phyloP scores from a whole-genome alignment of 2,329 filamentous ascomycete species.

The Exophiala mesophila region DNA sequence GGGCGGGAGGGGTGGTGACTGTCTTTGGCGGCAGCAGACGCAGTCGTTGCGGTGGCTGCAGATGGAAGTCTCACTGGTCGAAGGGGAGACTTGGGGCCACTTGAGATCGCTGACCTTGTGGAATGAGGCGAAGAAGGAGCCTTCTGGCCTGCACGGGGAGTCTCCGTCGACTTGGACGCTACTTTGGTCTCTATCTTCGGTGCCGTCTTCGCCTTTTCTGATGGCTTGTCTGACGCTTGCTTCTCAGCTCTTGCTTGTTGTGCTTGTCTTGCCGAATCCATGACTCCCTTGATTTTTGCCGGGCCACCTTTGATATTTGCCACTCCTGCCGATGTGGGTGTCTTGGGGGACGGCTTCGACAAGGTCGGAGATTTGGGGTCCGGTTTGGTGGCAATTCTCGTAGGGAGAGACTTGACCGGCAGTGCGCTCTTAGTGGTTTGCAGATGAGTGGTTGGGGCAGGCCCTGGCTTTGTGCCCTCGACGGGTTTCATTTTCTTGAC shows the following conservation, averaged over 20 bases:
- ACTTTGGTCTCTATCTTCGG: conserved; percentile 10
- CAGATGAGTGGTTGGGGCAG: conserved; percentile 15
- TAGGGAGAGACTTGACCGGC: conserved; percentile 17
- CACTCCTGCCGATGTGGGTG: conserved; percentile 14
- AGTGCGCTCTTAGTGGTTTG: conserved; percentile 18
- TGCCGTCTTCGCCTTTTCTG: conserved; percentile 25
- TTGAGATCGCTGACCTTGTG: conserved; percentile 25
- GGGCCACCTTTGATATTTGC: conserved; percentile 21
- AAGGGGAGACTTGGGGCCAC: conserved; percentile 36
- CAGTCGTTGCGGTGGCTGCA: conserved; percentile 38
- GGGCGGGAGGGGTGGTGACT: conserved; percentile 8
- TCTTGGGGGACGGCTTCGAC: conserved; percentile 18
- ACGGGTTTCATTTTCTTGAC: conserved; percentile 13
- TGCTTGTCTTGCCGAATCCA: conserved; percentile 27
- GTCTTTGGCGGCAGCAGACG: conserved; percentile 36
- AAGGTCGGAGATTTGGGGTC: conserved; percentile 14
- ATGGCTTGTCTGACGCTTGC: background rate
- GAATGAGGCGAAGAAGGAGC: conserved; percentile 20
- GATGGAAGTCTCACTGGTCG: conserved; percentile 37
- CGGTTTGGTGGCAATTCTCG: conserved; percentile 16
- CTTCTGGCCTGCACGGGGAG: conserved; percentile 17
- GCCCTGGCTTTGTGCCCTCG: conserved; percentile 9
- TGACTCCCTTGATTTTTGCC: conserved; percentile 29
- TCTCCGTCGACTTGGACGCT: conserved; percentile 3
- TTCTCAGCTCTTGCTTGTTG: conserved; percentile 27